Conservation (phyloP, 768 basidiomycete genomes). For the Asterophora parasitica region DNA sequence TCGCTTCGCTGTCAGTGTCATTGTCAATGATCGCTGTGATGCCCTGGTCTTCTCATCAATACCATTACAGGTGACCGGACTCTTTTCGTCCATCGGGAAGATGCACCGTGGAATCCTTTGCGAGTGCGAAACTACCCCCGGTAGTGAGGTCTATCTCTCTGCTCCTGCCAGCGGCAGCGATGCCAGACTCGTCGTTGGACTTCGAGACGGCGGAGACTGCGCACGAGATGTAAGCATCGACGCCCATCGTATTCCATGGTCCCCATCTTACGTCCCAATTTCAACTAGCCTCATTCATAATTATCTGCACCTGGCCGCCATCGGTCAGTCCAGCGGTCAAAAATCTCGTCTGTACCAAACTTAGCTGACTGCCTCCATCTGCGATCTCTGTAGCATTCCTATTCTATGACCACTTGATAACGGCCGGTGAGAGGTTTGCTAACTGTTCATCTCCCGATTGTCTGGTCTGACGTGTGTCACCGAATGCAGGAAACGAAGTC, state of each 20-base stretch:
- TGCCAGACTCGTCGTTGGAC: slow-evolving; percentile 10
- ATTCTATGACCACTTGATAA: slow-evolving; percentile 36
- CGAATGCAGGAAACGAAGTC: slow-evolving; percentile 31
- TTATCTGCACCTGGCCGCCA: slow-evolving; percentile 28
- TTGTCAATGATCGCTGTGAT: background rate
- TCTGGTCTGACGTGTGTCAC: slow-evolving; percentile 1
- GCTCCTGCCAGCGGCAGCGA: slow-evolving; percentile 5
- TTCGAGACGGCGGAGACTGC: slow-evolving; percentile 8
- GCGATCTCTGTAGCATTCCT: slow-evolving; percentile 25
- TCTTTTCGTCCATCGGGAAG: background rate
- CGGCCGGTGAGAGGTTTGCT: slow-evolving; percentile 24
- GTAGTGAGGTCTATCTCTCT: background rate
- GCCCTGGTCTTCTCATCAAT: background rate
- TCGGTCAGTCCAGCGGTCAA: slow-evolving; percentile 24
- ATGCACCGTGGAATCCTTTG: background rate
- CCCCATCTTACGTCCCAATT: background rate
- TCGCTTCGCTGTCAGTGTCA: background rate
- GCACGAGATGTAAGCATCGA: slow-evolving; percentile 8
- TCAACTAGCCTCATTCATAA: slow-evolving; percentile 5
- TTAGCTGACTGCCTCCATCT: background rate
- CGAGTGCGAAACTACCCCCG: background rate
- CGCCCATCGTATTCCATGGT: background rate
- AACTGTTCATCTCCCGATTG: background rate
- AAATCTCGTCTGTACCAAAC: background rate
- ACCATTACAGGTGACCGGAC: background rate